Evolutionary conservation across 75 land plant genomes (phyloP).

Genomic region (Selaginella moellendorffii): DNA sequence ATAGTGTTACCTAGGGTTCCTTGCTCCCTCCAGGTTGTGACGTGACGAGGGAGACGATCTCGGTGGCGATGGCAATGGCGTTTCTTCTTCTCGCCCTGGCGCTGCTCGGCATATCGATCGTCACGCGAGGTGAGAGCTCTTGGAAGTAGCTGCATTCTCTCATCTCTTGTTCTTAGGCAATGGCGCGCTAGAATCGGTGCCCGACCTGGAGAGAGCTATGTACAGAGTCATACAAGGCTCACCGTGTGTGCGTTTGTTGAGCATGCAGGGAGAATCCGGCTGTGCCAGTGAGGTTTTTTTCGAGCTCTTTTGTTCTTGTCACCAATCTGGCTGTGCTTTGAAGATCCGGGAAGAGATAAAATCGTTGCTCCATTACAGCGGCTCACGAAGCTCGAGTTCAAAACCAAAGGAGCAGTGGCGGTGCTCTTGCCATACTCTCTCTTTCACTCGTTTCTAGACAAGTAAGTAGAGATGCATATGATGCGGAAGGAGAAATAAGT

Average conservation of each 20-base stretch:
- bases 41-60: too few species aligned
- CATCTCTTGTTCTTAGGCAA: too few species aligned
- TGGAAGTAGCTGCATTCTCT: too few species aligned
- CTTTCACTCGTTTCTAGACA: not conserved
- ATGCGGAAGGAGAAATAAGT: not conserved
- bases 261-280: constrained; percentile 64
- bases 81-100: too few species aligned
- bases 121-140: too few species aligned
- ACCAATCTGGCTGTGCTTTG: not conserved
- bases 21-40: too few species aligned
- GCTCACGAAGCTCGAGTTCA: constrained; percentile 17
- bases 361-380: constrained; percentile 54
- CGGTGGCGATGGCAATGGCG: too few species aligned
- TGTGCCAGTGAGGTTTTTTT: constrained; percentile 81
- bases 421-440: constrained; percentile 40
- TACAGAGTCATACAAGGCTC: constrained; percentile 50
- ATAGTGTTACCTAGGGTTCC: too few species aligned
- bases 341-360: constrained; percentile 61
- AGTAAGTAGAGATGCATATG: not conserved
- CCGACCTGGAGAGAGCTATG: constrained; percentile 79
- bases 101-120: too few species aligned
- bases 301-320: too few species aligned
- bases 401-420: constrained; percentile 24
- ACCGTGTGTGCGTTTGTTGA: constrained; percentile 77
- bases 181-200: constrained; percentile 41